Conservation (phyloP, 495 filamentous ascomycete species). For the Chlorociboria aeruginascens region DNA sequence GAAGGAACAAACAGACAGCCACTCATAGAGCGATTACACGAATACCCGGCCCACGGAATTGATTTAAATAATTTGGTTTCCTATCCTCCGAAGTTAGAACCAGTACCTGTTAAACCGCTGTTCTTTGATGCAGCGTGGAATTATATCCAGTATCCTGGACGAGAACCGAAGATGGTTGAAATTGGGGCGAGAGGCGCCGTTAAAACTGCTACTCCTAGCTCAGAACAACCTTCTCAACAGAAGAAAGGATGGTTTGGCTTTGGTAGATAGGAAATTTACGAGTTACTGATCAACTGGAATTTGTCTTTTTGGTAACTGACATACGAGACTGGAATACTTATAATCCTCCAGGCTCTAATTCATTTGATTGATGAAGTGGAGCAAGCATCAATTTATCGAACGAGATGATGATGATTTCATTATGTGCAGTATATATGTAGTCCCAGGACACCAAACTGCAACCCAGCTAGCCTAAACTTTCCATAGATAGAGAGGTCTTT, state of each 20-base stretch:
- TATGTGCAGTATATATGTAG: too few species aligned
- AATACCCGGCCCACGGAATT: constrained; percentile 51
- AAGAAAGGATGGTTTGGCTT: constrained; percentile 87
- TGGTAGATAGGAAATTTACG: constrained; percentile 41
- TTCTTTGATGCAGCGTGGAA: constrained; percentile 98
- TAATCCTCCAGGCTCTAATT: too few species aligned
- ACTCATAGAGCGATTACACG: constrained; percentile 58
- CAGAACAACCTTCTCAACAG: constrained; percentile 41
- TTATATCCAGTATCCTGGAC: constrained; percentile 87
- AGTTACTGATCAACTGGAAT: neutral
- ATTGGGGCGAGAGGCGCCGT: constrained; percentile 17
- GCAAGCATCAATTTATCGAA: too few species aligned
- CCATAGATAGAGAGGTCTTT: neutral
- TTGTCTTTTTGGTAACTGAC: too few species aligned
- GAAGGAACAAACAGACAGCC: constrained; percentile 22
- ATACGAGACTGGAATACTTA: too few species aligned
- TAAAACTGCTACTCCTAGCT: constrained; percentile 9
- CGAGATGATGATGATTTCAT: too few species aligned
- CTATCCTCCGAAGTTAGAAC: constrained; percentile 72
- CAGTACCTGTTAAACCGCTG: constrained; percentile 86
- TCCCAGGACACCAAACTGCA: too few species aligned
- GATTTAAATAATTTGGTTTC: constrained; percentile 71
- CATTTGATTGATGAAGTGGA: too few species aligned
- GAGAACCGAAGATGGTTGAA: constrained; percentile 14
- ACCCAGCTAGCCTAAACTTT: neutral